phyloP scores from a whole-genome alignment of 2,329 filamentous ascomycete species.

The Colletotrichum agaves region DNA sequence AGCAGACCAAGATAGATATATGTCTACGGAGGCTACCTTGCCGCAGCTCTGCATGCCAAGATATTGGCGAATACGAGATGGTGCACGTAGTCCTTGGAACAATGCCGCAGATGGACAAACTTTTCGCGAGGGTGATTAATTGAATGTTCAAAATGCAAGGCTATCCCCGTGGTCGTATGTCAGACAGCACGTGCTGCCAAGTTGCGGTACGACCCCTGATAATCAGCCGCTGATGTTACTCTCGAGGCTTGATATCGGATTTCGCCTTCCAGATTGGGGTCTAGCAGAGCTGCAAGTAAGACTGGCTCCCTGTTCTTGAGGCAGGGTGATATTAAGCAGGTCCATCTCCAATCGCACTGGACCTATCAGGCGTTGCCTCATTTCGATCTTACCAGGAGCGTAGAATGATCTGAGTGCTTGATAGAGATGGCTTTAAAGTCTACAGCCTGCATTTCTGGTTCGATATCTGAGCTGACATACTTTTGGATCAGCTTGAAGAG shows the following conservation, averaged over 20 bases:
- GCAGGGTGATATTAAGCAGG: background rate
- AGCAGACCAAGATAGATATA: constrained; percentile 2
- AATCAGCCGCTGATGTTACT: constrained; percentile 14
- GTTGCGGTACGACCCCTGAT: background rate
- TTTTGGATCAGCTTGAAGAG: too few relatives aligned
- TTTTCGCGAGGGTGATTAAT: background rate
- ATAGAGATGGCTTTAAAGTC: too few relatives aligned
- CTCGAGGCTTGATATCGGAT: constrained; percentile 4
- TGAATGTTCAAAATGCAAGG: background rate
- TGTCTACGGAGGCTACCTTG: background rate
- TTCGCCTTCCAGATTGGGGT: constrained; percentile 16
- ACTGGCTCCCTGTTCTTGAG: background rate
- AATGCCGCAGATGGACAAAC: background rate
- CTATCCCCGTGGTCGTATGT: background rate
- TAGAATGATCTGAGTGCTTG: too few relatives aligned
- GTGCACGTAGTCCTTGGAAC: constrained; percentile 14
- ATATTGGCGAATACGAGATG: constrained; percentile 33
- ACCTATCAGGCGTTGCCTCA: too few relatives aligned
- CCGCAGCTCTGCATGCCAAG: constrained; percentile 17
- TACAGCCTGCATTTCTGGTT: too few relatives aligned
- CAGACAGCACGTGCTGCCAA: background rate
- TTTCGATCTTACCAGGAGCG: too few relatives aligned
- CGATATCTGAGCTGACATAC: too few relatives aligned
- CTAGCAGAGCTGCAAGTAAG: constrained; percentile 24
- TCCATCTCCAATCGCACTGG: too few relatives aligned